phyloP scores from a whole-genome alignment of 139 green algal species.

The Desmodesmus armatus region DNA sequence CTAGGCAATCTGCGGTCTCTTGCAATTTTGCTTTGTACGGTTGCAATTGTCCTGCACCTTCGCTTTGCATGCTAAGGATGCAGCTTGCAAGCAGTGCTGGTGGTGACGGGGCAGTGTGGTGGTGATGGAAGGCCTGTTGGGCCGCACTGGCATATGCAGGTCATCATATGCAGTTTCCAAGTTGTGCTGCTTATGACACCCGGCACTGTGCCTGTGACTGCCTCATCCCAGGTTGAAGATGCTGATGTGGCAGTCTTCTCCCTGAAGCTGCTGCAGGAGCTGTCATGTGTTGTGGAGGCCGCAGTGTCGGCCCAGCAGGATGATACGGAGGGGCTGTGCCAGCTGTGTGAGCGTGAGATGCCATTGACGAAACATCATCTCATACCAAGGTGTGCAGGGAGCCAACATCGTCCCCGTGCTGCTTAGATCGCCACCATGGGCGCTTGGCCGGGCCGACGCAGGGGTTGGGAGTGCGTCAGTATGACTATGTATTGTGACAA shows the following conservation, averaged over 20 bases:
- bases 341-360: slow-evolving; percentile 41
- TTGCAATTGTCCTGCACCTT: no score
- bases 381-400: slow-evolving; percentile 37
- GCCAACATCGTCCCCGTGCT: not conserved
- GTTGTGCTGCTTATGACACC: not conserved
- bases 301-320: not conserved
- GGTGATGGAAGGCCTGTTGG: not conserved
- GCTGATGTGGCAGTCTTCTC: slow-evolving; percentile 28
- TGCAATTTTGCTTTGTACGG: no score
- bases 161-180: not conserved
- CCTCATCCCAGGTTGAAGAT: slow-evolving; percentile 32
- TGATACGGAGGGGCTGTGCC: slow-evolving; percentile 30
- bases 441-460: no score
- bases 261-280: slow-evolving; percentile 5
- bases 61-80: no score
- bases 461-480: no score
- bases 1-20: no score
- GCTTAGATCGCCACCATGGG: no score
- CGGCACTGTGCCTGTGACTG: not conserved
- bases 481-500: no score
- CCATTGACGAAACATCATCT: slow-evolving; percentile 47
- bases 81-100: not conserved
- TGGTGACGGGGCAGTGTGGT: not conserved
- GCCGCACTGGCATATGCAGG: not conserved
- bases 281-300: not conserved